These are phyloP conservation scores for Colletotrichum sp. DNA, from an alignment of 2,329 filamentous ascomycete genomes.

Conservation along the genomic window DNA sequence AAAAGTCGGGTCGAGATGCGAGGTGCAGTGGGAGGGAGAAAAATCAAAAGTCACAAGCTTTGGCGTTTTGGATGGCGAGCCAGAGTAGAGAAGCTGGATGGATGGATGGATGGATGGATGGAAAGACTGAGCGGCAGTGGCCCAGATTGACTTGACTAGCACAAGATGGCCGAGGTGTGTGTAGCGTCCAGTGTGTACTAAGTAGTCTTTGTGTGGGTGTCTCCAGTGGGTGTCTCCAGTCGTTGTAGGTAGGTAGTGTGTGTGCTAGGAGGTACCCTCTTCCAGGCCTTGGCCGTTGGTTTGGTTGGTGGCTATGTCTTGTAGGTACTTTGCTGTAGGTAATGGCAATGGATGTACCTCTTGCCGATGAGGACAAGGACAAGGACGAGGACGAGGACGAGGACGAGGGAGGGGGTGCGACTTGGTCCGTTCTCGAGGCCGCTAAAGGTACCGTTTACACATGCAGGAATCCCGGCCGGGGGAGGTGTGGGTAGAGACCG, in stretches of 20 bases:
- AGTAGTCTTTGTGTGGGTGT: not conserved
- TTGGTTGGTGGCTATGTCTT: not conserved
- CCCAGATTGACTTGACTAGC: slow-evolving; percentile 20
- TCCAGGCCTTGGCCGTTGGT: slow-evolving; percentile 3
- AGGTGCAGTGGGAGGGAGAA: not conserved
- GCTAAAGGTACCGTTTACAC: slow-evolving; percentile 5
- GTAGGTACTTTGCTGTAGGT: not conserved
- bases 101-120: not conserved
- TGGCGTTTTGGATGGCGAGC: not conserved
- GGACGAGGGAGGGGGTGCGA: not conserved
- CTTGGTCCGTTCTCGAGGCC: slow-evolving; percentile 10
- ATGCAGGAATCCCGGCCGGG: slow-evolving; percentile 12
- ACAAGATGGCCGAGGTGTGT: slow-evolving; percentile 7
- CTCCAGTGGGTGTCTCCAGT: not conserved
- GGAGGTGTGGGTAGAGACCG: not conserved
- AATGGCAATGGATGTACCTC: not conserved
- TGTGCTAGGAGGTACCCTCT: slow-evolving; percentile 4
- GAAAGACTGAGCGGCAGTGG: not conserved
- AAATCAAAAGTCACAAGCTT: slow-evolving; percentile 4
- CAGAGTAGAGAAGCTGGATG: not conserved
- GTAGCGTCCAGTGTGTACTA: not conserved
- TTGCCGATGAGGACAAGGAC: not conserved
- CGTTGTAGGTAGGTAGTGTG: not conserved
- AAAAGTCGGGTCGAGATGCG: slow-evolving; percentile 3
- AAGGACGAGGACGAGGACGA: not conserved